Percentiles rank a stretch among this genome's conserved stretches.
These are phyloP conservation scores for Penicillium paradoxum DNA, from an alignment of 495 filamentous ascomycete species.

Conservation along the genomic window DNA sequence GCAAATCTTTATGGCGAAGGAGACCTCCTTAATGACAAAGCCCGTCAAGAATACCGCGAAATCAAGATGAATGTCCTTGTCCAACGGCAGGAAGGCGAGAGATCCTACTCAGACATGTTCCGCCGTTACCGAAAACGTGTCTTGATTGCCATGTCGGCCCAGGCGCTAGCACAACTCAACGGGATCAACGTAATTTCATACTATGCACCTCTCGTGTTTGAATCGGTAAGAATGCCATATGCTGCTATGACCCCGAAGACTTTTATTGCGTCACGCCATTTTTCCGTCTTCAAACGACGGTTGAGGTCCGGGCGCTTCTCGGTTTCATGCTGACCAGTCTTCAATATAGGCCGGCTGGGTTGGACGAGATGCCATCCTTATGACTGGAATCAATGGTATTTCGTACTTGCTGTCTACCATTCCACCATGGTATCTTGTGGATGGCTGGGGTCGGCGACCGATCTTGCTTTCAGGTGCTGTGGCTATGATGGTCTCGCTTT, in stretches of 20 bases:
- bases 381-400: constrained; percentile 96
- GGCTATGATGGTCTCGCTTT: constrained; percentile 87
- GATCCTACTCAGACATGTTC: constrained; percentile 93
- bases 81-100: constrained; percentile 88
- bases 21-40: constrained; percentile 86
- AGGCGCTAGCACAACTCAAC: constrained; percentile 91
- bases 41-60: constrained; percentile 90
- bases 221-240: constrained; percentile 44
- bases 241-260: background rate
- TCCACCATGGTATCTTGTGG: constrained; percentile 96
- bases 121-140: constrained; percentile 84
- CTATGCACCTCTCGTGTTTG: constrained; percentile 94
- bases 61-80: constrained; percentile 97
- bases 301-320: background rate
- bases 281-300: background rate
- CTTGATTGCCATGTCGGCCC: constrained; percentile 98
- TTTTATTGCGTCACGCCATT: too few species aligned
- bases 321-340: background rate
- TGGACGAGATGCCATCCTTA: constrained; percentile 84
- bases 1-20: constrained; percentile 95
- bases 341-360: constrained; percentile 66
- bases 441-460: constrained; percentile 82
- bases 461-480: constrained; percentile 90
- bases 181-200: constrained; percentile 99
- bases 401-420: constrained; percentile 87